Percentiles rank a stretch among this genome's conserved stretches.
Evolutionary conservation across 345 rosid species (phyloP).

Genomic region (Syzygium jambos): DNA sequence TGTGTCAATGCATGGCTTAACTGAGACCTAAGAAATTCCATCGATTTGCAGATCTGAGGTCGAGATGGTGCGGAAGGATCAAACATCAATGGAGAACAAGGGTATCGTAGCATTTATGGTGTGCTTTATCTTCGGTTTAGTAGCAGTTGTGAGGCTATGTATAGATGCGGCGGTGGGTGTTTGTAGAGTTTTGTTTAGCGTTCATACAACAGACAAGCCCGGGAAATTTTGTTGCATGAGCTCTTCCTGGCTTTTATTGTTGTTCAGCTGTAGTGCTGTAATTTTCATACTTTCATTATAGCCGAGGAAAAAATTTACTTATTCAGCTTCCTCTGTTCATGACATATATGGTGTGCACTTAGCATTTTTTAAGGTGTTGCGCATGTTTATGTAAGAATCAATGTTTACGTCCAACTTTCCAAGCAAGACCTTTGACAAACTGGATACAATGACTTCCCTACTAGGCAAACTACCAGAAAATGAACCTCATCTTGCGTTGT

Average conservation of each 20-base stretch:
- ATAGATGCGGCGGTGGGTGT: slow-evolving; percentile 32
- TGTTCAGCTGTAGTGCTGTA: slow-evolving; percentile 32
- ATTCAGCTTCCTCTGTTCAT: not conserved
- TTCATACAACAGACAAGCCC: slow-evolving; percentile 17
- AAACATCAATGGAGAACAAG: slow-evolving; percentile 69
- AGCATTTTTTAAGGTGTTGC: not conserved
- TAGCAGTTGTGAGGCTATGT: slow-evolving; percentile 38
- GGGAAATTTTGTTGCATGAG: slow-evolving; percentile 51
- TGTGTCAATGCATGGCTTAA: not conserved
- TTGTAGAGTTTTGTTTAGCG: slow-evolving; percentile 13
- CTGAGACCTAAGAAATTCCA: not conserved
- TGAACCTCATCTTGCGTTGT: not conserved
- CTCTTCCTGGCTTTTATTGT: slow-evolving; percentile 48
- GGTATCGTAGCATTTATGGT: slow-evolving; percentile 53
- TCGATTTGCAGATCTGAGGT: slow-evolving; percentile 38
- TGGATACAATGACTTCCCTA: not conserved
- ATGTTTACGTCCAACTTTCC: not conserved
- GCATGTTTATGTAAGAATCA: not conserved
- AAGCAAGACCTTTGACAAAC: not conserved
- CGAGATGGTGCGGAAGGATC: slow-evolving; percentile 37
- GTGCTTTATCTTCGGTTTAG: slow-evolving; percentile 44
- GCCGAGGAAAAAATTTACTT: not conserved
- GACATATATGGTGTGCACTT: not conserved
- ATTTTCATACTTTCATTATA: slow-evolving; percentile 42
- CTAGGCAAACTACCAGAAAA: not conserved